Evolutionary conservation across 1,139 yeast species (phyloP).

Genomic region (Geotrichum bryndzae): DNA sequence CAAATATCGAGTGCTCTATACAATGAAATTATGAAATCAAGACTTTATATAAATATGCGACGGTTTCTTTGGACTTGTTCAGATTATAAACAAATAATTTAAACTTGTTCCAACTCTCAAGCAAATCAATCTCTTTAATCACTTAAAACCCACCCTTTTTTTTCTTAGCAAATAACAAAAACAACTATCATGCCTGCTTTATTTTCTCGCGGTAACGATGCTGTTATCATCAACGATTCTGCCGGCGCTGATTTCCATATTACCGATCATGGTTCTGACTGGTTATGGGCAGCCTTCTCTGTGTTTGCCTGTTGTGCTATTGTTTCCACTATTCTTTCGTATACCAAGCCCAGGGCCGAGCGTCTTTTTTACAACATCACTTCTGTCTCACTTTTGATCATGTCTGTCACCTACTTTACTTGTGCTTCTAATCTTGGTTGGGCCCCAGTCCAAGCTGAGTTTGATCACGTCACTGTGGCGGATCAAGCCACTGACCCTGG

Average conservation of each 20-base stretch:
- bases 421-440: conserved; percentile 66
- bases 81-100: no score
- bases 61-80: no score
- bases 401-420: conserved; percentile 53
- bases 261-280: conserved; percentile 57
- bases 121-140: no score
- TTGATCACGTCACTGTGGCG: conserved; percentile 45
- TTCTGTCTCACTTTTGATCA: conserved; percentile 41
- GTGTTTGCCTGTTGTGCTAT: conserved; percentile 45
- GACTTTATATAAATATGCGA: no score
- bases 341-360: conserved; percentile 37
- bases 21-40: no score
- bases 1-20: no score
- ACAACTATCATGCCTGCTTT: background rate
- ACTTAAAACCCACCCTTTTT: no score
- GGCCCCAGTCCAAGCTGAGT: conserved; percentile 50
- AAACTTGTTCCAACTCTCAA: no score
- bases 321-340: conserved; percentile 40
- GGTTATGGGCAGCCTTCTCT: conserved; percentile 65
- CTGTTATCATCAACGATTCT: conserved; percentile 46
- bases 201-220: conserved; percentile 41
- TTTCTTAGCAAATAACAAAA: no score
- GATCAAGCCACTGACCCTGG: conserved; percentile 35
- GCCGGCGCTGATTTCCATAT: conserved; percentile 43
- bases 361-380: conserved; percentile 45